phyloP scores from a whole-genome alignment of 352 stramenopile genomes.

The Phytophthora capsici region DNA sequence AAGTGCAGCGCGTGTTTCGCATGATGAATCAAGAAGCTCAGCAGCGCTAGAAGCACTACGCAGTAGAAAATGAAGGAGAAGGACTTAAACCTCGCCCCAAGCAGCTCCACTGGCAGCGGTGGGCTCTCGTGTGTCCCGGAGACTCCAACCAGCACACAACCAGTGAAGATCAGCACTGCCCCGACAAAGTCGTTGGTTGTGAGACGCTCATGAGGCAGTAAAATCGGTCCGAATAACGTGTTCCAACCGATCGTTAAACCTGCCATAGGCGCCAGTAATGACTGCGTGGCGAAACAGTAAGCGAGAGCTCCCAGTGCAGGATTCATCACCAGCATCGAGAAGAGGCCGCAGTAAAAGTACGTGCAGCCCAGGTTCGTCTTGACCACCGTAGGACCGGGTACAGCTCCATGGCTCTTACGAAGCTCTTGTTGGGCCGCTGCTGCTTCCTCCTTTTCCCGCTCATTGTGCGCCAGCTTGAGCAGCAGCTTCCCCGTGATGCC shows the following conservation, averaged over 20 bases:
- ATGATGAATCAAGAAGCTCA: constrained; percentile 63
- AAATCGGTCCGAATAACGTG: constrained; percentile 72
- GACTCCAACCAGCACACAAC: constrained; percentile 77
- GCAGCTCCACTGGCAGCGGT: constrained; percentile 63
- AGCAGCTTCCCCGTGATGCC: constrained; percentile 83
- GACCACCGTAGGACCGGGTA: constrained; percentile 12
- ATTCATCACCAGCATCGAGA: constrained; percentile 83
- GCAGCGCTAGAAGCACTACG: constrained; percentile 40
- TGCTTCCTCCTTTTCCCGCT: constrained; percentile 67
- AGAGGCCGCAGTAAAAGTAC: constrained; percentile 76
- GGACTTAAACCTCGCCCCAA: constrained; percentile 57
- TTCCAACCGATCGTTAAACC: constrained; percentile 87
- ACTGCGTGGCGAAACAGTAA: constrained; percentile 84
- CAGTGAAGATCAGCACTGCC: constrained; percentile 76
- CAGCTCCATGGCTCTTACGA: constrained; percentile 30
- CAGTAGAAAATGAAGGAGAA: constrained; percentile 75
- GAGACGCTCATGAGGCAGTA: constrained; percentile 73
- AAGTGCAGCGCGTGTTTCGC: constrained; percentile 61
- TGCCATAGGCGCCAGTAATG: constrained; percentile 81
- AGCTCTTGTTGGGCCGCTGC: constrained; percentile 30
- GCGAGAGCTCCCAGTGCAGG: constrained; percentile 64
- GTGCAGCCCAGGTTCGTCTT: constrained; percentile 53
- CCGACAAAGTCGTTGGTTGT: constrained; percentile 81
- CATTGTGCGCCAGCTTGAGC: constrained; percentile 82
- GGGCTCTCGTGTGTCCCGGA: constrained; percentile 73